Conservation (phyloP, 2,329 filamentous ascomycete genomes). For the Lojkania enalia region DNA sequence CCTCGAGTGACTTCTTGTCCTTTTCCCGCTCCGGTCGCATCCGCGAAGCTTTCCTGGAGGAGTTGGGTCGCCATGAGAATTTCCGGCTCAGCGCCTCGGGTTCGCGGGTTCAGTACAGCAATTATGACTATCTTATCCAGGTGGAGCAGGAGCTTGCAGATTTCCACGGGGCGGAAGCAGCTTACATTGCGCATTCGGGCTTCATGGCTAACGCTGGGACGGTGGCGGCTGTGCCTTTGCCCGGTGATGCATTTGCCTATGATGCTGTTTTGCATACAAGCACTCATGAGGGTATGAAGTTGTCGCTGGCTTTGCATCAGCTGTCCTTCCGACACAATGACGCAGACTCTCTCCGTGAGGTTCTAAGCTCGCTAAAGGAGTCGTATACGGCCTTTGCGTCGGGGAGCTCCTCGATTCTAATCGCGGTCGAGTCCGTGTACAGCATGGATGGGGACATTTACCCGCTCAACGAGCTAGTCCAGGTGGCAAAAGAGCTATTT, state of each 20-base stretch:
- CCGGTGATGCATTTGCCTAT: constrained; percentile 73
- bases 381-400: constrained; percentile 26
- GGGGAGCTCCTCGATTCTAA: constrained; percentile 33
- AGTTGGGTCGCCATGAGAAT: constrained; percentile 39
- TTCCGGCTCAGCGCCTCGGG: constrained; percentile 57
- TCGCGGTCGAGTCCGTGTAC: constrained; percentile 51
- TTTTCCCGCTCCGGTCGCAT: too few relatives aligned
- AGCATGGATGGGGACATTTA: constrained; percentile 79
- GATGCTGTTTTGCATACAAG: constrained; percentile 79
- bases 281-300: constrained; percentile 71
- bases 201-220: constrained; percentile 48
- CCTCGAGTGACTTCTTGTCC: constrained; percentile 64
- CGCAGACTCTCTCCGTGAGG: constrained; percentile 38
- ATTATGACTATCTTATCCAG: constrained; percentile 58
- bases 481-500: constrained; percentile 58
- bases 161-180: constrained; percentile 60
- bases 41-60: constrained; percentile 51
- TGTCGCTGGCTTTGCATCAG: constrained; percentile 57
- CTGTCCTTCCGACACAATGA: constrained; percentile 61
- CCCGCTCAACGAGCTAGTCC: constrained; percentile 62
- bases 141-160: constrained; percentile 59
- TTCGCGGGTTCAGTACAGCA: constrained; percentile 64
- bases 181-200: constrained; percentile 58
- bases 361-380: constrained; percentile 45
- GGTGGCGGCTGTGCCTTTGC: constrained; percentile 37